phyloP scores from a whole-genome alignment of 2,329 filamentous ascomycete genomes.

The Hypoxylon sp. region DNA sequence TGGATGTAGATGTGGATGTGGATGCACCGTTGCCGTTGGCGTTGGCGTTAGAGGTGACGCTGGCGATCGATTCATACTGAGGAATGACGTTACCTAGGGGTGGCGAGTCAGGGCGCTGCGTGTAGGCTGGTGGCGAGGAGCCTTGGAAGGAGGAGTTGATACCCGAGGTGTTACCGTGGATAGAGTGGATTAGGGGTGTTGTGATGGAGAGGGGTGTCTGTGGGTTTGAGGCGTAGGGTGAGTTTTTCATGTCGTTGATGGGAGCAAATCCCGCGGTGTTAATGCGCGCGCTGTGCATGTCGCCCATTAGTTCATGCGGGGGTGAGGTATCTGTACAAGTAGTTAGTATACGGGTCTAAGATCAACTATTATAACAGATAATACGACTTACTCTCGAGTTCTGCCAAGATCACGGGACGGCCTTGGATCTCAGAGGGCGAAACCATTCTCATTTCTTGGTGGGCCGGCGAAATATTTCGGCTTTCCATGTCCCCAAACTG shows the following conservation, averaged over 20 bases:
- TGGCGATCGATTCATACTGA: constrained; percentile 21
- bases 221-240: constrained; percentile 49
- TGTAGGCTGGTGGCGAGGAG: constrained; percentile 16
- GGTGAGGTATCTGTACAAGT: constrained; percentile 60
- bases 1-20: neutral
- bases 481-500: constrained; percentile 59
- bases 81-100: constrained; percentile 39
- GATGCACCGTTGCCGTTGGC: neutral
- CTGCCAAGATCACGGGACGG: constrained; percentile 58
- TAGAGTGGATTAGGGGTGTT: constrained; percentile 52
- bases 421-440: constrained; percentile 60
- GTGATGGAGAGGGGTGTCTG: constrained; percentile 44
- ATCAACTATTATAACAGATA: neutral
- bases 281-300: constrained; percentile 21
- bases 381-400: constrained; percentile 62
- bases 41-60: constrained; percentile 5
- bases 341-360: constrained; percentile 26
- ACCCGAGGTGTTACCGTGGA: constrained; percentile 51
- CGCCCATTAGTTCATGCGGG: constrained; percentile 59
- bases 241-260: constrained; percentile 54
- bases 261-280: constrained; percentile 60
- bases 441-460: constrained; percentile 37
- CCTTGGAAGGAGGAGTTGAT: constrained; percentile 46
- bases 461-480: constrained; percentile 30
- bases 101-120: constrained; percentile 50